Conservation (phyloP, 176 grass and related monocot species). For the Zizania latifolia region DNA sequence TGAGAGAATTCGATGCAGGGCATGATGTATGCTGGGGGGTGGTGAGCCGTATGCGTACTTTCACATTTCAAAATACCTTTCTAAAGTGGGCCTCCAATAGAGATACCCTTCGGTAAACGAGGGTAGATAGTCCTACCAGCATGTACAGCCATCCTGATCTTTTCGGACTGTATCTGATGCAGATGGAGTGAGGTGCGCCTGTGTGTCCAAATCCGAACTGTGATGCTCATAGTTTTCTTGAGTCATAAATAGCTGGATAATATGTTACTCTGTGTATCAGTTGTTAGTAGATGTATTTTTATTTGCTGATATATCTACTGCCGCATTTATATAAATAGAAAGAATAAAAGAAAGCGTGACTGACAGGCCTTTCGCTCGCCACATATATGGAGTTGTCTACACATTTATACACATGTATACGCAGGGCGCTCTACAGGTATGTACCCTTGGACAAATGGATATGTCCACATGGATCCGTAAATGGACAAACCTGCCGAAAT, state of each 20-base stretch:
- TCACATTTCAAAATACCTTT: not conserved
- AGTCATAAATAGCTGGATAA: not conserved
- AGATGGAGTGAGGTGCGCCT: too few relatives aligned
- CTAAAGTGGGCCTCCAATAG: too few relatives aligned
- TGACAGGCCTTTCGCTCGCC: not conserved
- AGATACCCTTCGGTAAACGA: not conserved
- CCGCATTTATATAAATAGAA: not conserved
- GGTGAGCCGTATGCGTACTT: not conserved
- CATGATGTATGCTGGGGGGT: not conserved
- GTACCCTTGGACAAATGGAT: not conserved
- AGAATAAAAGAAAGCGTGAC: not conserved
- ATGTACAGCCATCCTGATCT: too few relatives aligned
- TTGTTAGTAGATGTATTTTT: not conserved
- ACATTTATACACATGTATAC: too few relatives aligned
- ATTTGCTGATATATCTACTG: not conserved
- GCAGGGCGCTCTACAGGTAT: not conserved
- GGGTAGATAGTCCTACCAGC: too few relatives aligned
- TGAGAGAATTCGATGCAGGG: not conserved
- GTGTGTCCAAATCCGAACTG: too few relatives aligned
- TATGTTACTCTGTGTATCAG: not conserved
- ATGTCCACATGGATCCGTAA: not conserved
- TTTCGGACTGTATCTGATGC: too few relatives aligned
- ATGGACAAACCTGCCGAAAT: not conserved
- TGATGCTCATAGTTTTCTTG: not conserved
- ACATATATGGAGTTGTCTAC: not conserved